Evolutionary conservation across 257 asterid species (phyloP), one percentile per base, ranked within the genome.

Genomic region (Prunella vulgaris): DNA sequence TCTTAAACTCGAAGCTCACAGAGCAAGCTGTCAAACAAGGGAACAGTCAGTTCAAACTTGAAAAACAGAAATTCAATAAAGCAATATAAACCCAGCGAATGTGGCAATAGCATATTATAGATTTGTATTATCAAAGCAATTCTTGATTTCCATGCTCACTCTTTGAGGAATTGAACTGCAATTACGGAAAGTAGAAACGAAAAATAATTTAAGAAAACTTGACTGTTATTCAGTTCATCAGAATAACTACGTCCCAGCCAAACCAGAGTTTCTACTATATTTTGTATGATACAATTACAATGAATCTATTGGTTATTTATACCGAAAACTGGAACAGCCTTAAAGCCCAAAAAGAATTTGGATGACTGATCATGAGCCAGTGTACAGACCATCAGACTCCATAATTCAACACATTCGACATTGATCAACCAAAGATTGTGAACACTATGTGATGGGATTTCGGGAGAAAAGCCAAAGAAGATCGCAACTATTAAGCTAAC

Each of bases 1-100:
- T 85, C 77, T 81, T 89, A 60, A 80, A 80, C 91, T 88, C 96
- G 5, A 91, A 87, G 86, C 77, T 73, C 12, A 84, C 74, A 0
- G 87, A 81, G 78, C 97, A 91, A 68, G 85, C 96, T 91, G 93
- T 69, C 10, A 65, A 35, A 61, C 53, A 12, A 65, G 60, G 32
- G 6, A 35, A 20, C 53, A 7, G 7, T 46, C 25, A 21, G 57
- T 68, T 61, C 52, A 60, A 35, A 40, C 7, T 63, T 2, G 30
- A 42, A 42, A 24, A 13, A 3, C 38, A 24, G 13, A 25, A 42
- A 10, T 53, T 25, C 40, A 30, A 3, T 2, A 38, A 38, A 54
- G 20, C 15, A 40, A 64, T 5, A 21, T 37, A 46, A 35, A 66
- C 33, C 44, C 68, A 21, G 32, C 5, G 17, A 22, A 20, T 53